Evolutionary conservation across 805 yeast species (phyloP).

Genomic region (Hanseniaspora lindneri): DNA sequence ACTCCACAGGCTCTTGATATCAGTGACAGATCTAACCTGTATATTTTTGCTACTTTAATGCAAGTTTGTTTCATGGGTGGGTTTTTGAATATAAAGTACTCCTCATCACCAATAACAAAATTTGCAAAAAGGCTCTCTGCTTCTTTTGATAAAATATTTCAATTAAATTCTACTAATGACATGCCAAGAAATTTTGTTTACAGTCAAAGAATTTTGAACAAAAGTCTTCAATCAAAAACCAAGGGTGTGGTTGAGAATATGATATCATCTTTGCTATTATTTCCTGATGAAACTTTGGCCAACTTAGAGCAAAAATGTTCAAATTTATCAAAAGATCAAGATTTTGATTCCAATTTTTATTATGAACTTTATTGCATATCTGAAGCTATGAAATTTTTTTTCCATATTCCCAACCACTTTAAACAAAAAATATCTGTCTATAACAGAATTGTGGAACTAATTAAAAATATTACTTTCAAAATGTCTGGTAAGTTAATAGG

Average conservation of each 20-base stretch:
- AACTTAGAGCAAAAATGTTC: slow-evolving; percentile 18
- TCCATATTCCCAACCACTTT: slow-evolving; percentile 25
- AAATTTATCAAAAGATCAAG: slow-evolving; percentile 12
- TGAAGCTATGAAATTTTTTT: slow-evolving; percentile 31
- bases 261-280: slow-evolving; percentile 26
- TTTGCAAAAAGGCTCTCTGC: slow-evolving; percentile 10
- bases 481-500: slow-evolving; percentile 24
- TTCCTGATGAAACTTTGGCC: slow-evolving; percentile 27
- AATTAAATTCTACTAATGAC: slow-evolving; percentile 8
- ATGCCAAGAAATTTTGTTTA: slow-evolving; percentile 16
- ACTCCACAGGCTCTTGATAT: slow-evolving; percentile 3
- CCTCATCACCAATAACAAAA: slow-evolving; percentile 1
- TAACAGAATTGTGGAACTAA: slow-evolving; percentile 24
- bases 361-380: slow-evolving; percentile 28
- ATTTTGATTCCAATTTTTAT: slow-evolving; percentile 17
- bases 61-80: background rate
- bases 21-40: slow-evolving; percentile 12
- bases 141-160: background rate
- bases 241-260: slow-evolving; percentile 26
- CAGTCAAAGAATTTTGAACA: slow-evolving; percentile 17
- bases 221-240: slow-evolving; percentile 19
- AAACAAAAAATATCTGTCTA: slow-evolving; percentile 24
- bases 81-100: background rate
- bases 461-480: slow-evolving; percentile 25
- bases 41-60: slow-evolving; percentile 2